phyloP scores from a whole-genome alignment of 2,329 filamentous ascomycete genomes.

The Pseudovirgaria hyperparasitica region DNA sequence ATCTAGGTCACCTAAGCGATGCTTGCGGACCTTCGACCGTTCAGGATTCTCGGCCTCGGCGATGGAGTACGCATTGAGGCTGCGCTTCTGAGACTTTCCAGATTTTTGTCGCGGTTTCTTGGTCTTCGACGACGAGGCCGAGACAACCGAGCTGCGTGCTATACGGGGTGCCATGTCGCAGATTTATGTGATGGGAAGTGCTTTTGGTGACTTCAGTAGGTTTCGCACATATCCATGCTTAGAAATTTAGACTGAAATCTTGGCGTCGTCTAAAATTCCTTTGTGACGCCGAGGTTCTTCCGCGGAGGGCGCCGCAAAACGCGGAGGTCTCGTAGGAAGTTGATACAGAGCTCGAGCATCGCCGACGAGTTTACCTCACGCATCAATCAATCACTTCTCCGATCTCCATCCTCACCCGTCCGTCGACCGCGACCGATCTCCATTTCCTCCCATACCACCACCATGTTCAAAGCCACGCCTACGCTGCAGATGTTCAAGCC shows the following conservation, averaged over 20 bases:
- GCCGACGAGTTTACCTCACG: conserved; percentile 1
- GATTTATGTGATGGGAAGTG: not conserved
- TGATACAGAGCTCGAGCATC: not conserved
- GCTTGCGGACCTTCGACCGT: conserved; percentile 38
- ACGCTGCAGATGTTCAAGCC: conserved; percentile 44
- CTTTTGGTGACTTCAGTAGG: not conserved
- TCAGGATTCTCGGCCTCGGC: conserved; percentile 46
- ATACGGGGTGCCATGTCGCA: conserved; percentile 33
- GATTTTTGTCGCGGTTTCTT: conserved; percentile 18
- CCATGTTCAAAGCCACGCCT: conserved; percentile 2
- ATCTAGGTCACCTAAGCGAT: conserved; percentile 43
- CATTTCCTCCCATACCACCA: conserved; percentile 1
- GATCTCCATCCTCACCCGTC: conserved; percentile 7
- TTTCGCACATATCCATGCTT: conserved; percentile 1
- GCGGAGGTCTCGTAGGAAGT: not conserved
- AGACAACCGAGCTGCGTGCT: conserved; percentile 23
- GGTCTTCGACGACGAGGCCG: conserved; percentile 12
- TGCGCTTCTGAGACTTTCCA: conserved; percentile 39
- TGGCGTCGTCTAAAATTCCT: conserved; percentile 6
- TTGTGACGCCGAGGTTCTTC: not conserved
- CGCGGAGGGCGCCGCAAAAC: not conserved
- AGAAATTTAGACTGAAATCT: conserved; percentile 12
- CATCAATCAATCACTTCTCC: not conserved
- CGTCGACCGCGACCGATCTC: conserved; percentile 1
- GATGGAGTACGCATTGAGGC: conserved; percentile 51